Evolutionary conservation across 2,329 filamentous ascomycete genomes (phyloP).

Genomic region (Neofusicoccum sp.): DNA sequence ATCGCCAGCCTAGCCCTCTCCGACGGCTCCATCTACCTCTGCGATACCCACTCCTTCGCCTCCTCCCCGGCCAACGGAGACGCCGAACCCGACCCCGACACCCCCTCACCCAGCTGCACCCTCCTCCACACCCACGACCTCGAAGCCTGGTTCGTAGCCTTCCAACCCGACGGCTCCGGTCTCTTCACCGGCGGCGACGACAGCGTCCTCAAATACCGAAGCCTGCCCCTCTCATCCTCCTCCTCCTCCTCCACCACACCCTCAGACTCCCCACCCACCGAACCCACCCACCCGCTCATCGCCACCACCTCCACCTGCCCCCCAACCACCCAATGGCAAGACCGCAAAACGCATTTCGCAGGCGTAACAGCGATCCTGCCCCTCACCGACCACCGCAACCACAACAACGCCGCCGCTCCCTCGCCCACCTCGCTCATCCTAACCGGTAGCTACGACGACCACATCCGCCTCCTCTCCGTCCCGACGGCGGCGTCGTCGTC

Average conservation of each 20-base stretch:
- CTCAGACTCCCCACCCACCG: neutral
- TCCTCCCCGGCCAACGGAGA: neutral
- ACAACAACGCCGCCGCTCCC: slow-evolving; percentile 30
- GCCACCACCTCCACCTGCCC: neutral
- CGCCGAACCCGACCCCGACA: neutral
- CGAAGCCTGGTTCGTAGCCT: slow-evolving; percentile 75
- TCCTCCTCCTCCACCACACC: neutral
- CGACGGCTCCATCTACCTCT: slow-evolving; percentile 59
- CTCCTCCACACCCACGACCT: slow-evolving; percentile 50
- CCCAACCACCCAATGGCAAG: slow-evolving; percentile 40
- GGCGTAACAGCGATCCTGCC: slow-evolving; percentile 88
- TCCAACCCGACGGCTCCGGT: slow-evolving; percentile 49
- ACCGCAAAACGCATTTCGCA: slow-evolving; percentile 68
- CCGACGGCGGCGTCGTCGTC: slow-evolving; percentile 29
- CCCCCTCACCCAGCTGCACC: slow-evolving; percentile 43
- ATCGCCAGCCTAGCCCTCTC: slow-evolving; percentile 73
- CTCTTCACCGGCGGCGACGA: slow-evolving; percentile 78
- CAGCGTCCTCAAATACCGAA: slow-evolving; percentile 56
- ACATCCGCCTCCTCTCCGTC: slow-evolving; percentile 66
- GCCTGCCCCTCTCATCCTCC: slow-evolving; percentile 35
- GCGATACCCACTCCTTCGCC: slow-evolving; percentile 12
- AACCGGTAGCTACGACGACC: slow-evolving; percentile 92
- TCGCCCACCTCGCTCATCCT: slow-evolving; percentile 58
- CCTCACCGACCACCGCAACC: slow-evolving; percentile 40
- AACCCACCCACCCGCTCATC: neutral